Evolutionary conservation across 306 rosid genomes (phyloP).

Genomic region (Comarum palustre): DNA sequence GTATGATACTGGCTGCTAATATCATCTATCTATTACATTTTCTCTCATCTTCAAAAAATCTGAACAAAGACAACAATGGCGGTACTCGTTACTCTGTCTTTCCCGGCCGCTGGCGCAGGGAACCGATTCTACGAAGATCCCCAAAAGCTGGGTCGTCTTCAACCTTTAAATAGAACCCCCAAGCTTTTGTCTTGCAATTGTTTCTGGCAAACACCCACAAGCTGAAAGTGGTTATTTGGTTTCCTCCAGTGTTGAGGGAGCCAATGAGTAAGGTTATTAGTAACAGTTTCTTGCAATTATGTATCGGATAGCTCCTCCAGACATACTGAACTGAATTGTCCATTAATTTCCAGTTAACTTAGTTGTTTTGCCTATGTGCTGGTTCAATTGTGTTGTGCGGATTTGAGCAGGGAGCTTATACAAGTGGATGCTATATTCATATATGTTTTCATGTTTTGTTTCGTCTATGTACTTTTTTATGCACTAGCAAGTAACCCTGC

Average conservation of each 20-base stretch:
- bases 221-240: background rate
- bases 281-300: background rate
- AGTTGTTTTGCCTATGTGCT: background rate
- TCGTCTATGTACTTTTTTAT: too few species aligned
- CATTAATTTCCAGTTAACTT: background rate
- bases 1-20: background rate
- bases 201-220: slow-evolving; percentile 29
- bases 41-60: slow-evolving; percentile 2
- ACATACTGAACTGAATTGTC: background rate
- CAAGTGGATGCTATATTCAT: background rate
- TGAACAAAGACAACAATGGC: slow-evolving; percentile 40
- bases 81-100: slow-evolving; percentile 43
- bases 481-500: too few species aligned
- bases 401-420: background rate
- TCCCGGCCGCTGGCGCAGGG: slow-evolving; percentile 29
- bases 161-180: slow-evolving; percentile 24
- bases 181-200: slow-evolving; percentile 28
- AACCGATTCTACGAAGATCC: slow-evolving; percentile 25
- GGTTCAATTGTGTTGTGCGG: background rate
- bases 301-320: background rate
- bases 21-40: background rate
- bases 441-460: background rate
- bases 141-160: slow-evolving; percentile 30
- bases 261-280: background rate
- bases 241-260: background rate